Base-by-base conservation (phyloP, 1,284 basidiomycete species). In the Irpex rosettiformis region DNA sequence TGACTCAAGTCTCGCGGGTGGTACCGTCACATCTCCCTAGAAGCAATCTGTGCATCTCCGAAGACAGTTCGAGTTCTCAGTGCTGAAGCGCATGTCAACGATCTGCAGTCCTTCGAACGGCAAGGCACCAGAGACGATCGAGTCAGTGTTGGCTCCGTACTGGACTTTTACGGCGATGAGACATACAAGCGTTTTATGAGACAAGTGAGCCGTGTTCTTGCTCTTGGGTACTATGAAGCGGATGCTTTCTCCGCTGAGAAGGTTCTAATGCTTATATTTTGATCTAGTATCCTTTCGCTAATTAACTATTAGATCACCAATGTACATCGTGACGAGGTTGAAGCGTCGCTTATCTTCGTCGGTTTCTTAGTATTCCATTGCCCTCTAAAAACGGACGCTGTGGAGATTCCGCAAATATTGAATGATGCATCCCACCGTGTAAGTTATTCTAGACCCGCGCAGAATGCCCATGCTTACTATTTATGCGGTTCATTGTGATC, bases 361-460 rank as follows among this genome's bases (percentile, higher is more conserved):
- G 95, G 95, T 10, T 98, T 98, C 80, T 78, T 98, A 62, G 93
- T 98, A 11, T 98, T 98, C 85, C 94, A 96, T 70, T 97, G 94
- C 70, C 95, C 96, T 1, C 82, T 98, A 64, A 98, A 98, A 75
- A 74, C 84, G n/a, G 95, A 98, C 72, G 96, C 95, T 2, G 79
- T 97, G 8, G 86, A 90, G 63, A 84, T 89, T 0, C 79, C 98
- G 59, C 94, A 92, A 73, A 96, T 96, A 92, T 80, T 98, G 56
- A 86, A 89, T 8, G 94, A 97, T 70, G 93, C 94, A 6, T 96
- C 94, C 1, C 96, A 98, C 75, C 83, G 96, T 47, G 93, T 95
- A 76, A 58, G 91, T 81, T 10, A 25, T 56, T 37, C 16, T 37
- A n/a, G n/a, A n/a, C n/a, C 16, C 33, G 10, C 5, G 33, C 33